Conservation (phyloP, 2,329 filamentous ascomycete species). For the Diaporthe sp. region DNA sequence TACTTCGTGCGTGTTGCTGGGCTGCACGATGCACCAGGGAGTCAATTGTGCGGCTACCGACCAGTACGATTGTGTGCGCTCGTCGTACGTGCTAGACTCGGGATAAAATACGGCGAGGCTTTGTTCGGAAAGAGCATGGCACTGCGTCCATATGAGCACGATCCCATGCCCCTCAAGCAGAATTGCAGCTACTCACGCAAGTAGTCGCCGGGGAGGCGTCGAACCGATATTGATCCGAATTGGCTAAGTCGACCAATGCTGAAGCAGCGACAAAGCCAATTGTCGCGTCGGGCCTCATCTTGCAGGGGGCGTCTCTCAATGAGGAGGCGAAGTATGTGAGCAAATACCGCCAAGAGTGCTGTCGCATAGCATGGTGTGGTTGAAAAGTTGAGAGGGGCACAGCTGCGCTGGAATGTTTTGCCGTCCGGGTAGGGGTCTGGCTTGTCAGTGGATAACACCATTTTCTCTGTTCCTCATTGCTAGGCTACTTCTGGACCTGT, state of each 20-base stretch:
- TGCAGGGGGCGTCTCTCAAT: neutral
- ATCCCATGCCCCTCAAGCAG: fast-evolving
- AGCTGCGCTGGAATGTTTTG: neutral
- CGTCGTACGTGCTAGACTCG: neutral
- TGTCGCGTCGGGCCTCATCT: neutral
- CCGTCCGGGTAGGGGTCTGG: neutral
- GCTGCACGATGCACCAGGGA: slow-evolving; percentile 15
- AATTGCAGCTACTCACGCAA: neutral
- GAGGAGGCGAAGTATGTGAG: neutral
- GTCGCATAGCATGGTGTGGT: neutral
- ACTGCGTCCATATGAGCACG: neutral
- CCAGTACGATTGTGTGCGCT: slow-evolving; percentile 4
- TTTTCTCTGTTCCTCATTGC: neutral
- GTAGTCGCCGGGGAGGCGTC: neutral
- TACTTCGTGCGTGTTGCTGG: neutral
- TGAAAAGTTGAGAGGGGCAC: neutral
- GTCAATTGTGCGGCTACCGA: neutral
- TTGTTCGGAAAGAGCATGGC: neutral
- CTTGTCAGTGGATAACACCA: neutral
- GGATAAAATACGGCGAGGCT: neutral
- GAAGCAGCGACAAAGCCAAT: neutral
- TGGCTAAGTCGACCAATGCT: neutral
- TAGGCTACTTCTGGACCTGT: neutral
- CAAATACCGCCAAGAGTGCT: neutral
- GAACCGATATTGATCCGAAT: neutral